Conservation (phyloP, 345 rosid genomes). For the Viola odorata region DNA sequence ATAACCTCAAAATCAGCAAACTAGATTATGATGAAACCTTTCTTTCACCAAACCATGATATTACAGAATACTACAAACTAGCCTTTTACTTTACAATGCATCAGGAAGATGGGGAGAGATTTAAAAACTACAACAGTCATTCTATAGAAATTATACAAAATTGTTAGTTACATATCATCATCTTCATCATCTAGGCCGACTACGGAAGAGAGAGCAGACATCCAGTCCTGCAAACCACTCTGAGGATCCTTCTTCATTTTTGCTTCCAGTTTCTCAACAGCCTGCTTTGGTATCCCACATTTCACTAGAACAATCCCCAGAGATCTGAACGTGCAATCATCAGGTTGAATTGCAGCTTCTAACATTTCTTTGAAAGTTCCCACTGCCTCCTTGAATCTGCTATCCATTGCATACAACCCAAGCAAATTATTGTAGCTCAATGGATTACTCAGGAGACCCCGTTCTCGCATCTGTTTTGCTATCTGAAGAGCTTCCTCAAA, state of each 20-base stretch:
- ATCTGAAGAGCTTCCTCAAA: slow-evolving; percentile 63
- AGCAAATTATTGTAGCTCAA: slow-evolving; percentile 70
- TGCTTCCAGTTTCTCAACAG: slow-evolving; percentile 47
- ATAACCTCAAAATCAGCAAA: no score
- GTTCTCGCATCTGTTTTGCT: slow-evolving; percentile 63
- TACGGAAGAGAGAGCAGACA: slow-evolving; percentile 47
- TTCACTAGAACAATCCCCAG: slow-evolving; percentile 54
- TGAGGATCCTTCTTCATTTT: slow-evolving; percentile 39
- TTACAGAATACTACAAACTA: no score
- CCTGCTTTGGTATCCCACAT: slow-evolving; percentile 62
- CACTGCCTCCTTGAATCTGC: slow-evolving; percentile 58
- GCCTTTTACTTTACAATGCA: no score
- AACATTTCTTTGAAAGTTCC: slow-evolving; percentile 67
- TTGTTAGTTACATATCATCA: slow-evolving; percentile 9
- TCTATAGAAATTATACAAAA: not conserved
- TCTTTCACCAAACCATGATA: no score
- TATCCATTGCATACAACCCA: slow-evolving; percentile 59
- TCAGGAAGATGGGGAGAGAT: no score
- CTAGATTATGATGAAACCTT: no score
- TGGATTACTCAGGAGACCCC: slow-evolving; percentile 46
- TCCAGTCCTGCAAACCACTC: slow-evolving; percentile 52
- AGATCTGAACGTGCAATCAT: slow-evolving; percentile 57
- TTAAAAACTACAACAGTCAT: no score
- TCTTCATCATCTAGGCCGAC: slow-evolving; percentile 29
- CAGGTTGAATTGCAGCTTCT: slow-evolving; percentile 42